Base-by-base conservation (phyloP, 2,329 filamentous ascomycete species). In the Chrysoporthe puriensis region DNA sequence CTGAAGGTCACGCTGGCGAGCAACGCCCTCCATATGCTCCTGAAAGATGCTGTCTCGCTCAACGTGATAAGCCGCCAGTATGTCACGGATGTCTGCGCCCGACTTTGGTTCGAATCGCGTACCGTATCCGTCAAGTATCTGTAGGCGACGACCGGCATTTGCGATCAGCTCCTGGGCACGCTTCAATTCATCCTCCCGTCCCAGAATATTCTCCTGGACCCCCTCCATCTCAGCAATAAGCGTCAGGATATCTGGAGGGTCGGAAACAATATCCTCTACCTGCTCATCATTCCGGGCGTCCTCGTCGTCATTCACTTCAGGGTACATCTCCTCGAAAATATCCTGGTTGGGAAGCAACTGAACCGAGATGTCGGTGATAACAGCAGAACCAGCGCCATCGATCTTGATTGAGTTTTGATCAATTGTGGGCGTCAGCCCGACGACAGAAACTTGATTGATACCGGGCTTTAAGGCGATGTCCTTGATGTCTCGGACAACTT, bases 291-390 rank as follows among this genome's bases (percentile, higher is more conserved):
- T 4, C 9, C 9, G 36, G 26, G 70, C 16, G 75, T 74, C 71
- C 9, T 76, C 73, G 6, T 74, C 68, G n/a, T 64, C 63, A 4
- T 73, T 72, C 2, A 71, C 66, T 7, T 73, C 75, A 16, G 84
- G 83, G 70, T 87, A 86, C 18, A 85, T 73, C 40, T 88, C 85
- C 59, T 85, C 76, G 65, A 86, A 88, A 36, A 80, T 78, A 40
- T 88, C 84, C 18, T 77, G 79, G 70, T 88, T 88, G 1, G 83
- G 82, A 11, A 89, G 78, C 7, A 85, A 78, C 69, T 89, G 84
- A 52, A 90, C 83, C 11, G 85, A 83, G 70, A 91, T 89, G 72
- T 91, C 88, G 13, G 84, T 86, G 72, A 90, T 86, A 62, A 84
- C 84, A 9, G 85, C 87, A 0, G 82, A 74, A n/a, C 86, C 85